Evolutionary conservation across 2,329 filamentous ascomycete species (phyloP), one percentile per base, ranked within the genome.

Genomic region (Capronia epimyces): DNA sequence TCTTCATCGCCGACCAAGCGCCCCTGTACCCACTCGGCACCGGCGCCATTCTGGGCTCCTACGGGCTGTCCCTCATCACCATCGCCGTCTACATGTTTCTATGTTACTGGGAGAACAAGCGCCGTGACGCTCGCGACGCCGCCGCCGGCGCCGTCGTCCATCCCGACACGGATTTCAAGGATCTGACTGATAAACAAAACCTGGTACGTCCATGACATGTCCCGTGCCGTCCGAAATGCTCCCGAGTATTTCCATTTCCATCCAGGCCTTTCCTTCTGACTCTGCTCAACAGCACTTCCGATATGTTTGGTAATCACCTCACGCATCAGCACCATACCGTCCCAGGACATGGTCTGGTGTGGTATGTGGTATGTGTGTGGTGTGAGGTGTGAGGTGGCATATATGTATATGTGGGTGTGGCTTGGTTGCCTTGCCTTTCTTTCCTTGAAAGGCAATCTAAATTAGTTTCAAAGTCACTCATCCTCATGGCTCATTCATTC

Each of bases 161-260:
- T 36, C 43, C 46, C 8, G 64, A 65, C 22, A 67, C 62, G 0
- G 67, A 66, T 36, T 70, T 69, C 36, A 57, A 58, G 34, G 66
- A 70, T 46, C 55, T 69, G 50, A 69, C 67, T 2, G 68, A 70
- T 49, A 58, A 61, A 25, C 62, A 68, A 52, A 69, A 69, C 37
- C 49, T 63, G 49, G 43, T 47, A 42, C 2, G 42, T 32, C 29
- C n/a, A n/a, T n/a, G n/a, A n/a, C n/a, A n/a, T n/a, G n/a, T n/a
- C n/a, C n/a, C n/a, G n/a, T n/a, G n/a, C n/a, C n/a, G n/a, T n/a
- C n/a, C n/a, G n/a, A n/a, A n/a, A n/a, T n/a, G n/a, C n/a, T n/a
- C n/a, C n/a, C n/a, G n/a, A n/a, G n/a, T n/a, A n/a, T n/a, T n/a
- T n/a, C n/a, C n/a, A n/a, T n/a, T n/a, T n/a, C n/a, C n/a, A n/a